A percentile compares a stretch with the other conserved stretches of the same genome.
Conservation (phyloP, 2,329 filamentous ascomycete species). For the Gremmenia infestans region DNA sequence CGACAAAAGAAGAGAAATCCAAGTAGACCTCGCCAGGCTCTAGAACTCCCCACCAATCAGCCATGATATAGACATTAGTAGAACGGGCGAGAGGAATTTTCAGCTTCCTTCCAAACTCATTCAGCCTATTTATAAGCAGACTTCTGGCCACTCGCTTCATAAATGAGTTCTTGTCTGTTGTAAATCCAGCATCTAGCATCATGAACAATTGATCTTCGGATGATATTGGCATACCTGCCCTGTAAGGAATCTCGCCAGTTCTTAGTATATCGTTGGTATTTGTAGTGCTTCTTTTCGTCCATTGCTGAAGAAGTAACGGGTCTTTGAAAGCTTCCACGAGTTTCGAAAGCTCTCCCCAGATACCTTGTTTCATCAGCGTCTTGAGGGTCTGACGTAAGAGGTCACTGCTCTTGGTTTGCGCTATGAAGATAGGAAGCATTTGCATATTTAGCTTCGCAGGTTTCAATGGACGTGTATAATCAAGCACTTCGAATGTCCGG, state of each 20-base stretch:
- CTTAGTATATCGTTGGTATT: slow-evolving; percentile 33
- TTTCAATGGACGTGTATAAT: slow-evolving; percentile 40
- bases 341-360: slow-evolving; percentile 47
- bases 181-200: slow-evolving; percentile 56
- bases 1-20: slow-evolving; percentile 57
- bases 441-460: slow-evolving; percentile 59
- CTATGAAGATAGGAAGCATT: slow-evolving; percentile 62
- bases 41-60: slow-evolving; percentile 59
- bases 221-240: slow-evolving; percentile 18
- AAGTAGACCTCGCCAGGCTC: slow-evolving; percentile 63
- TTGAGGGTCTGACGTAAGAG: slow-evolving; percentile 46
- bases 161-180: slow-evolving; percentile 41
- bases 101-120: slow-evolving; percentile 44
- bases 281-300: slow-evolving; percentile 40
- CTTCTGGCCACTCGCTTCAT: slow-evolving; percentile 41
- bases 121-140: slow-evolving; percentile 18
- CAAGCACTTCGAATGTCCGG: slow-evolving; percentile 61
- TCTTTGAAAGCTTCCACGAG: slow-evolving; percentile 28
- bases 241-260: slow-evolving; percentile 16
- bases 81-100: slow-evolving; percentile 58
- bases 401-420: slow-evolving; percentile 45
- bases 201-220: slow-evolving; percentile 47
- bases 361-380: slow-evolving; percentile 42
- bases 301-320: slow-evolving; percentile 43
- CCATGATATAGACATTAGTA: slow-evolving; percentile 60